Conservation (phyloP, 192 early-diverging fungal genomes). For the Diversispora epigaea region DNA sequence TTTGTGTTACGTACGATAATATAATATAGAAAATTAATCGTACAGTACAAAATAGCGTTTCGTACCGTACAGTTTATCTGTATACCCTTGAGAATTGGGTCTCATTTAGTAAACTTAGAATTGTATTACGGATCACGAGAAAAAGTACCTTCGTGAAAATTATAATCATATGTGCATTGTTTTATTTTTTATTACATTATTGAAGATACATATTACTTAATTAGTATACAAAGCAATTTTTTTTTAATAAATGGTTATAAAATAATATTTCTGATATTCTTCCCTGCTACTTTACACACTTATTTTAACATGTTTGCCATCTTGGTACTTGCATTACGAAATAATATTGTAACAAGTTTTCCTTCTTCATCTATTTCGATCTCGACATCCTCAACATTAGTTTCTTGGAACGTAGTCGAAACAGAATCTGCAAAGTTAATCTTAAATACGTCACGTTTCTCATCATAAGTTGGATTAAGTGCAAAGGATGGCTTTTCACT, state of each 20-base stretch:
- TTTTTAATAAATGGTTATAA: neutral
- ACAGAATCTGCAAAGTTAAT: neutral
- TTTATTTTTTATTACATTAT: neutral
- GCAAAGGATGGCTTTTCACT: neutral
- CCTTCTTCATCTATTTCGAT: neutral
- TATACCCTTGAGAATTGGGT: too few relatives aligned
- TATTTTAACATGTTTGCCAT: neutral
- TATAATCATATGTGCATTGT: neutral
- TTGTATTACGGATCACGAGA: too few relatives aligned
- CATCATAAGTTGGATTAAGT: neutral
- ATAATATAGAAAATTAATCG: too few relatives aligned
- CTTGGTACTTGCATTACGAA: neutral
- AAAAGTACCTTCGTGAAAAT: too few relatives aligned
- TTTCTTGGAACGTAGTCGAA: neutral
- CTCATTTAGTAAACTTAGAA: too few relatives aligned
- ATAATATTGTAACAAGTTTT: neutral
- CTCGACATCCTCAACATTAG: neutral
- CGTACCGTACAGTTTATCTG: too few relatives aligned
- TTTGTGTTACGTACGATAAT: too few relatives aligned
- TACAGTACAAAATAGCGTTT: too few relatives aligned
- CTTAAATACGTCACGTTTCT: neutral
- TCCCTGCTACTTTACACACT: neutral
- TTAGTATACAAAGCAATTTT: neutral
- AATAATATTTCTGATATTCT: neutral
- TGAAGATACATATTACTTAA: neutral